phyloP scores from a whole-genome alignment of 176 grass and related monocot species.

The Zoysia japonica region DNA sequence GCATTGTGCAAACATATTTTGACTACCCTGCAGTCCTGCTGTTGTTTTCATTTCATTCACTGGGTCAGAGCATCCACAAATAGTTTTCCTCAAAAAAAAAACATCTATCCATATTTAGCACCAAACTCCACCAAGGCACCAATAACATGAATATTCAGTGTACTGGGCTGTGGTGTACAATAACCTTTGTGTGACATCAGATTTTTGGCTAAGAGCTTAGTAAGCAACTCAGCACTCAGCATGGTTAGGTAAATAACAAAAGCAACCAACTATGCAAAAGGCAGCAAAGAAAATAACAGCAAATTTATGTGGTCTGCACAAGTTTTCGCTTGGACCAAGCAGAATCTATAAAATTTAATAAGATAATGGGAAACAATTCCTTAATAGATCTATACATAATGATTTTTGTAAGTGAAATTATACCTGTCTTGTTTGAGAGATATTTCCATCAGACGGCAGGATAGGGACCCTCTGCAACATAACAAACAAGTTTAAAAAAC shows the following conservation, averaged over 20 bases:
- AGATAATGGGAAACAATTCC: not conserved
- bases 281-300: not conserved
- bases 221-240: not conserved
- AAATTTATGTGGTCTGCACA: not conserved
- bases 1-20: not conserved
- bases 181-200: not conserved
- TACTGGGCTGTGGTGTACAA: not conserved
- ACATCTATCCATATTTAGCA: not conserved
- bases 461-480: slow-evolving; percentile 63
- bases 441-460: slow-evolving; percentile 62
- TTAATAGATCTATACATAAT: not conserved
- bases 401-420: not conserved
- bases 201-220: not conserved
- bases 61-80: not conserved
- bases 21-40: not conserved
- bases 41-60: not conserved
- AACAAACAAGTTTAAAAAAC: not conserved
- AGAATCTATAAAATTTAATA: not conserved
- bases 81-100: too few relatives aligned
- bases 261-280: not conserved
- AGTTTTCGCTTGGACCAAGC: not conserved
- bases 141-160: not conserved
- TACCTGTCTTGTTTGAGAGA: slow-evolving; percentile 64
- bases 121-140: not conserved
- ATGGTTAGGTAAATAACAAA: not conserved